Percentiles rank a stretch among this genome's conserved stretches.
Evolutionary conservation across 495 filamentous ascomycete genomes (phyloP).

Genomic region (Neurospora intermedia): DNA sequence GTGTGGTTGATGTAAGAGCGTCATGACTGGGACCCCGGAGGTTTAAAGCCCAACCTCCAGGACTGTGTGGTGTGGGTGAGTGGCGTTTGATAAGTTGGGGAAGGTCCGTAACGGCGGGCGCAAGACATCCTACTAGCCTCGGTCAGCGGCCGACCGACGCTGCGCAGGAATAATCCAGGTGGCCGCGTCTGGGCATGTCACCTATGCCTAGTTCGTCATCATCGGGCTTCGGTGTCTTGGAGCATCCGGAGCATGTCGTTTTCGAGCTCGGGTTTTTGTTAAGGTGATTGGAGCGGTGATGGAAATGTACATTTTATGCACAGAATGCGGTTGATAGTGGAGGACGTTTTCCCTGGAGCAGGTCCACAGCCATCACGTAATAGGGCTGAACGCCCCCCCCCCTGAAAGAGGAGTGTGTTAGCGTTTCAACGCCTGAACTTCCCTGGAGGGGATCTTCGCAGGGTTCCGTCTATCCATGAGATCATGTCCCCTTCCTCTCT

Average conservation of each 20-base stretch:
- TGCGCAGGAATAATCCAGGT: background rate
- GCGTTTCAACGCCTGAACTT: background rate
- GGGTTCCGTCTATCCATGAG: background rate
- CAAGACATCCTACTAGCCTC: background rate
- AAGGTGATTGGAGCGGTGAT: background rate
- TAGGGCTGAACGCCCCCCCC: background rate
- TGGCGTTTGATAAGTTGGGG: constrained; percentile 8
- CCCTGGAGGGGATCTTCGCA: background rate
- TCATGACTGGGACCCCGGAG: background rate
- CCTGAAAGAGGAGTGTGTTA: background rate
- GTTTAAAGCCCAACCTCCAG: background rate
- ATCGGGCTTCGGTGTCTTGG: background rate
- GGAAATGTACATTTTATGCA: background rate
- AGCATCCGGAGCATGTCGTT: background rate
- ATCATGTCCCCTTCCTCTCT: constrained; percentile 1
- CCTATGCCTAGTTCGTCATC: background rate
- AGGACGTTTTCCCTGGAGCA: background rate
- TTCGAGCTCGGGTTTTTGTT: background rate
- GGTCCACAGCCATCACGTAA: background rate
- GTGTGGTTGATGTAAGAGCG: background rate
- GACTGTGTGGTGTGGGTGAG: background rate
- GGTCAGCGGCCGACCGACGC: background rate
- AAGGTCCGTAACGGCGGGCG: constrained; percentile 14
- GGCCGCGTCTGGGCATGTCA: background rate
- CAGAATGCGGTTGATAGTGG: background rate